A percentile compares a stretch with the other conserved stretches of the same genome.
Conservation (phyloP, 169 alveolate genomes). For the Plasmodium chabaudi region DNA sequence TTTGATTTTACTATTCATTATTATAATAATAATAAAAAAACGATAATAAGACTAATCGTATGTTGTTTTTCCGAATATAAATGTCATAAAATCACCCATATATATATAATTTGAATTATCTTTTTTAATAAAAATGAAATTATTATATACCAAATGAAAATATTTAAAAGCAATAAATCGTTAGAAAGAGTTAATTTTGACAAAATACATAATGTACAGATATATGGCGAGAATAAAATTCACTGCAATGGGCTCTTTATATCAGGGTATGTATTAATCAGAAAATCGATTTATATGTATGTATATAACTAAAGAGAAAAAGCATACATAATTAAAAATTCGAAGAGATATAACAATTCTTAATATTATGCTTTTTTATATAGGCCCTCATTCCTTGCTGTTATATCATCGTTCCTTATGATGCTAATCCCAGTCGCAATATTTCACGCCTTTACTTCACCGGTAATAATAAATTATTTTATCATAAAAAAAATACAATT, state of each 20-base stretch:
- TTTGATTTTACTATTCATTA: too few relatives aligned
- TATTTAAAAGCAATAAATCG: slow-evolving; percentile 59
- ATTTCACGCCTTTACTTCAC: slow-evolving; percentile 75
- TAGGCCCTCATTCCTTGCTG: slow-evolving; percentile 71
- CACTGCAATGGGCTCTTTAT: slow-evolving; percentile 70
- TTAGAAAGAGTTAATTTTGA: slow-evolving; percentile 65
- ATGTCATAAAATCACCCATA: too few relatives aligned
- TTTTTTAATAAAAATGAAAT: slow-evolving; percentile 35
- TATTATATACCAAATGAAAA: slow-evolving; percentile 57
- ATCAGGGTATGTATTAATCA: slow-evolving; percentile 42
- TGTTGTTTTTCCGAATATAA: too few relatives aligned
- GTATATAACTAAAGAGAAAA: background rate
- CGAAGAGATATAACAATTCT: background rate
- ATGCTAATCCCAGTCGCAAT: slow-evolving; percentile 63
- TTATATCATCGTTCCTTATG: slow-evolving; percentile 69
- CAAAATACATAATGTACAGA: slow-evolving; percentile 63
- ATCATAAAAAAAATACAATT: background rate
- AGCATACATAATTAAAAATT: background rate
- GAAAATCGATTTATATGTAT: background rate
- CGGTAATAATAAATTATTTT: slow-evolving; percentile 31
- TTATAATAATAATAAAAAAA: too few relatives aligned
- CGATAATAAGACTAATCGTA: too few relatives aligned
- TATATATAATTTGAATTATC: too few relatives aligned
- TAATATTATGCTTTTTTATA: background rate
- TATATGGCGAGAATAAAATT: slow-evolving; percentile 73